Evolutionary conservation across 441 rosid genomes (phyloP).

Genomic region (Hura crepitans): DNA sequence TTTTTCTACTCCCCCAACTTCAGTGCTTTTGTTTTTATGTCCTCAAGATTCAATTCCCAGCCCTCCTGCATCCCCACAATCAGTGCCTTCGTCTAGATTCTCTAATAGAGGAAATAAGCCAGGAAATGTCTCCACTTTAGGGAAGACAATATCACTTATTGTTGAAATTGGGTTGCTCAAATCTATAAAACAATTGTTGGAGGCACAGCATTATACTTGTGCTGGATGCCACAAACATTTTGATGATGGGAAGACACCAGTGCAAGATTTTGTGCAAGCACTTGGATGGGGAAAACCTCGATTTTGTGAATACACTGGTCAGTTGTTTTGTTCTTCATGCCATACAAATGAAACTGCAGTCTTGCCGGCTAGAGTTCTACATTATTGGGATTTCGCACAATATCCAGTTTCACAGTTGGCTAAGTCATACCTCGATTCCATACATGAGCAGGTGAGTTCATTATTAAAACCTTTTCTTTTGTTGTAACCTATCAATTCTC

Average conservation of each 20-base stretch:
- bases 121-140: conserved; percentile 48
- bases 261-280: conserved; percentile 67
- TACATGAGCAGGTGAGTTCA: conserved; percentile 68
- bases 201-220: conserved; percentile 80
- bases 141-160: conserved; percentile 82
- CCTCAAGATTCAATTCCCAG: conserved; percentile 57
- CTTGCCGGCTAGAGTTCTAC: conserved; percentile 87
- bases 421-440: conserved; percentile 88
- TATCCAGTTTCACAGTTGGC: conserved; percentile 92
- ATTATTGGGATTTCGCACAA: conserved; percentile 78
- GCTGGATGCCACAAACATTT: conserved; percentile 90
- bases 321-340: conserved; percentile 83
- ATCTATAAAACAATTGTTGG: conserved; percentile 69
- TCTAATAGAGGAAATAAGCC: conserved; percentile 33
- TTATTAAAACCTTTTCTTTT: conserved; percentile 1
- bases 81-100: conserved; percentile 35
- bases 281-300: conserved; percentile 95
- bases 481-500: not conserved
- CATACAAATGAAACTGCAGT: conserved; percentile 81
- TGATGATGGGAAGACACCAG: conserved; percentile 70
- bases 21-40: conserved; percentile 65
- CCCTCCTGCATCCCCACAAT: conserved; percentile 40
- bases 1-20: conserved; percentile 57
- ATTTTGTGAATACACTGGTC: conserved; percentile 86
- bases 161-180: conserved; percentile 66